These are phyloP conservation scores for Wickerhamomyces tratensis DNA, from an alignment of 805 yeast genomes.

Conservation along the genomic window DNA sequence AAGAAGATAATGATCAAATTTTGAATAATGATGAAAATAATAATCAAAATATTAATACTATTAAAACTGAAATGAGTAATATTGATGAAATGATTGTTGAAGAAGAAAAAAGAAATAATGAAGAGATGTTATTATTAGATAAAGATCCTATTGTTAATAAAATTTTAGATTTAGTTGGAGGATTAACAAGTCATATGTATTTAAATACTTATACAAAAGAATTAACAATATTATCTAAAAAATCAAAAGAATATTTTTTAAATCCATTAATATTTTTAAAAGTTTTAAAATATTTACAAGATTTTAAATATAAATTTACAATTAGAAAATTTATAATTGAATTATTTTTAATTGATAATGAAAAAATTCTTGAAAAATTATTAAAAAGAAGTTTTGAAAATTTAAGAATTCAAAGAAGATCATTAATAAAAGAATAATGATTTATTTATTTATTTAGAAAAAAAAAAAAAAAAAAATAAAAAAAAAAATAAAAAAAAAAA, in stretches of 20 bases:
- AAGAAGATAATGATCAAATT: too few relatives aligned
- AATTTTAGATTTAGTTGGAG: conserved; percentile 32
- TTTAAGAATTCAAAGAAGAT: conserved; percentile 5
- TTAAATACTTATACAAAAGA: conserved; percentile 47
- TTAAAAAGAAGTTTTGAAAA: too few relatives aligned
- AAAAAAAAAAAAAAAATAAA: too few relatives aligned
- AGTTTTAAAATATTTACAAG: conserved; percentile 40
- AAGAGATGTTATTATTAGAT: conserved; percentile 2
- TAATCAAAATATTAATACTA: too few relatives aligned
- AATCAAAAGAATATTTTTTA: conserved; percentile 42
- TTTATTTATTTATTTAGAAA: too few relatives aligned
- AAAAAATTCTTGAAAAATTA: too few relatives aligned
- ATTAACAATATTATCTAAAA: conserved; percentile 42
- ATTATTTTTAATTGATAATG: conserved; percentile 30
- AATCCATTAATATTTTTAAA: conserved; percentile 44
- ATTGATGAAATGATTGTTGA: conserved; percentile 4
- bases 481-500: too few relatives aligned
- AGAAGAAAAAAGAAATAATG: conserved; percentile 3
- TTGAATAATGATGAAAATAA: too few relatives aligned
- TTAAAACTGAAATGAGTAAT: background rate
- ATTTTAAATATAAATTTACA: conserved; percentile 50
- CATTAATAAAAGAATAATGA: too few relatives aligned
- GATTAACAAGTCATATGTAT: conserved; percentile 45
- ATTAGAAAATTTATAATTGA: conserved; percentile 60
- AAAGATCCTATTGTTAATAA: conserved; percentile 20